These are phyloP conservation scores for Teunomyces stri DNA, from an alignment of 805 yeast species.

Conservation along the genomic window DNA sequence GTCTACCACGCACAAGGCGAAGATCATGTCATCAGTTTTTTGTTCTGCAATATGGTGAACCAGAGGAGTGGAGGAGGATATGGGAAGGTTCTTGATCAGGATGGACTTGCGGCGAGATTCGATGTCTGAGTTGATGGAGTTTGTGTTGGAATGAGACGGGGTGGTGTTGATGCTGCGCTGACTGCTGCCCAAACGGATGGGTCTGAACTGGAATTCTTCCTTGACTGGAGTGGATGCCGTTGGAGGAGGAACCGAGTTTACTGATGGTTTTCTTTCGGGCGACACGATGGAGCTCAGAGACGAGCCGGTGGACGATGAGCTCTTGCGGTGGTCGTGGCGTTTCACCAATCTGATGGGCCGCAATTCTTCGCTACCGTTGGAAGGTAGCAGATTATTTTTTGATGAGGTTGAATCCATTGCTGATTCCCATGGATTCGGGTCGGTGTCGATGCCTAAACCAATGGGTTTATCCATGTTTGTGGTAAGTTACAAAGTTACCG, in stretches of 20 bases:
- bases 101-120: conserved; percentile 19
- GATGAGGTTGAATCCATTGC: not conserved
- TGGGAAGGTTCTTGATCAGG: conserved; percentile 38
- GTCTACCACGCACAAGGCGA: conserved; percentile 87
- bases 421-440: conserved; percentile 5
- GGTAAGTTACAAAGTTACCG: not conserved
- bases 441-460: conserved; percentile 8
- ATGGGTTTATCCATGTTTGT: conserved; percentile 1
- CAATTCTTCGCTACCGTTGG: conserved; percentile 7
- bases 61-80: conserved; percentile 15
- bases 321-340: conserved; percentile 15
- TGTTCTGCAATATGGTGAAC: conserved; percentile 10
- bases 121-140: not conserved
- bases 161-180: not conserved
- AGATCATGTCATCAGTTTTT: conserved; percentile 43
- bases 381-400: conserved; percentile 1
- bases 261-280: not conserved
- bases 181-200: conserved; percentile 24
- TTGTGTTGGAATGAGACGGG: not conserved
- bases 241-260: not conserved
- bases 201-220: conserved; percentile 38
- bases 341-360: conserved; percentile 29
- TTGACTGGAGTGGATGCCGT: conserved; percentile 6
- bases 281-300: conserved; percentile 5
- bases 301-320: conserved; percentile 8